Evolutionary conservation across 163 green algal species (phyloP), one percentile per base, ranked within the genome.

Genomic region (Picocystis sp.): DNA sequence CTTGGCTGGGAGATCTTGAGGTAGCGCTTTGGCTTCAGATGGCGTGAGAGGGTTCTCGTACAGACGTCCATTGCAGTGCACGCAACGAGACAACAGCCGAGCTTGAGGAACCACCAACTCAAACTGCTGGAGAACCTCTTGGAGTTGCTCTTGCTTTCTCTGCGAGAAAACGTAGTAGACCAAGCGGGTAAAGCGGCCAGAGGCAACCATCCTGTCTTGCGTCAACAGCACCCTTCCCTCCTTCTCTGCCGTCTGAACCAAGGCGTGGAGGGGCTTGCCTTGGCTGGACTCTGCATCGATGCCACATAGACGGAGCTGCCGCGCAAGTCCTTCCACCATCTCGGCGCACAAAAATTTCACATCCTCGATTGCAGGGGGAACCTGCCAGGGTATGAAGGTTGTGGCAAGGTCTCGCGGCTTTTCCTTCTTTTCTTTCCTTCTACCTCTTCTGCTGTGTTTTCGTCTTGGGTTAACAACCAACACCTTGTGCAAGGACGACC

Each of bases 291-390:
- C 70, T 3, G 63, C 58, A 51, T 81, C 72, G 12, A 81, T 46
- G 2, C 73, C 73, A 14, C 63, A 75, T 12, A 80, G 25, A 6
- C 73, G 61, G 25, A 81, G 63, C 63, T 81, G 73, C 9, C 62
- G 54, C 2, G 73, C 69, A 21, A 81, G 56, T 0, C 73, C 73
- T 34, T 76, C 53, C 2, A 55, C 45, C 67, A 76, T 81, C 2
- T 70, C 65, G 35, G 80, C 73, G 9, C 50, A 65, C 5, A 79
- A 45, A 45, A 81, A 81, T 21, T 56, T 53, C 0, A 69, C 61
- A 22, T 58, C 13, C 3, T 23, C 51, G 0, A 38, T 38, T 5
- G 29, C 5, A 38, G 29, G 29, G 5, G 29, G 29, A 24, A 50
- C 9, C 44, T 50, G 44, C 44, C 21, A 24, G 5, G 22, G 21